Evolutionary conservation across 2,329 filamentous ascomycete genomes (phyloP).

Genomic region (Xylaria sp.): DNA sequence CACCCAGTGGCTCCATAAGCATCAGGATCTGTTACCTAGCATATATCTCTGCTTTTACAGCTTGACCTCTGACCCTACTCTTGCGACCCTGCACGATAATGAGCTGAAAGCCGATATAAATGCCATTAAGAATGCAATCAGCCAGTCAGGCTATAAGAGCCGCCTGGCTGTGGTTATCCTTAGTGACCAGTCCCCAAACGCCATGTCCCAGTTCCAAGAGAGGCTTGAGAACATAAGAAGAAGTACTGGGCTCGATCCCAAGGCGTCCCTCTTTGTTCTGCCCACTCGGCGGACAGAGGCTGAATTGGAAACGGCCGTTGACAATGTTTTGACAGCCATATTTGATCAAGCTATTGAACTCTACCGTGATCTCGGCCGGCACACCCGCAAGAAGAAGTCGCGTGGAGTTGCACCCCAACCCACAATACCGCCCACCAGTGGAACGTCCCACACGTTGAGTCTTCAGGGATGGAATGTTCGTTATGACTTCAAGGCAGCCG

Average conservation of each 20-base stretch:
- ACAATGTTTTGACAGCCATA: conserved; percentile 76
- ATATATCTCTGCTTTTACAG: conserved; percentile 84
- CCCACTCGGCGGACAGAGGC: conserved; percentile 76
- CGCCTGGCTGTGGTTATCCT: conserved; percentile 82
- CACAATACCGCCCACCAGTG: conserved; percentile 82
- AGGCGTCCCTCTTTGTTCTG: conserved; percentile 83
- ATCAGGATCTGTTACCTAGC: conserved; percentile 85
- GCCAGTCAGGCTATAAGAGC: conserved; percentile 78
- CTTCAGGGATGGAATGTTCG: conserved; percentile 90
- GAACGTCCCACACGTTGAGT: conserved; percentile 87
- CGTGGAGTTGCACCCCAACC: conserved; percentile 82
- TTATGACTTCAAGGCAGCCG: conserved; percentile 92
- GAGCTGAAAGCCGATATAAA: conserved; percentile 89
- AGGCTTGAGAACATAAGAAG: conserved; percentile 82
- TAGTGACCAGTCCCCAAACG: conserved; percentile 68
- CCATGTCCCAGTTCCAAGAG: conserved; percentile 72
- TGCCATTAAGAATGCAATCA: conserved; percentile 74
- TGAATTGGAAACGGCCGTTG: conserved; percentile 79
- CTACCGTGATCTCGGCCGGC: conserved; percentile 93
- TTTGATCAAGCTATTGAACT: conserved; percentile 85
- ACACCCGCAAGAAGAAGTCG: conserved; percentile 87
- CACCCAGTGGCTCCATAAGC: conserved; percentile 85
- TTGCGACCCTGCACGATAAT: conserved; percentile 83
- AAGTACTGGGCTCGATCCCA: conserved; percentile 82
- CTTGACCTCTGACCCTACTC: conserved; percentile 77